Evolutionary conservation across 345 rosid species (phyloP), one percentile per base, ranked within the genome.

Genomic region (Mangifera indica): DNA sequence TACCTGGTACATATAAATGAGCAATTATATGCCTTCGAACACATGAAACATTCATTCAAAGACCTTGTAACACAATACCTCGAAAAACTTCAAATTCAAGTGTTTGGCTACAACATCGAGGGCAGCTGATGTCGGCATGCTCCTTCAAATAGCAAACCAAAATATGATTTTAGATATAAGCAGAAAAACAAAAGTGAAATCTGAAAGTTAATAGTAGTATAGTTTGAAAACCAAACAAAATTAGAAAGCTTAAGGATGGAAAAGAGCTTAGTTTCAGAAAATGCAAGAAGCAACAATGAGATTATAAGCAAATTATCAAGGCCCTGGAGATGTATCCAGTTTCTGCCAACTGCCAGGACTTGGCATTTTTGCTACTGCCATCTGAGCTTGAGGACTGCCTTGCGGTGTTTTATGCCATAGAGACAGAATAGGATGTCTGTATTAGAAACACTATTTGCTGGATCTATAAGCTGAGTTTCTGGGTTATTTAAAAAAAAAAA

Each of bases 111-210:
- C 99, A 65, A 96, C 97, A 81, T 96, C 98, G 70, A 96, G 96
- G 59, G 98, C 99, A 76, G 98, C 97, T 61, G 98, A 93, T 49
- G 99, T 96, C 26, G 99, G 99, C 98, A 96, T 96, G 87, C 98
- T 96, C 99, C 98, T 96, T 77, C 68, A 85, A 76, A 60, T 18
- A 70, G 52, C 24, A 82, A 68, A 64, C n/a, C 21, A 67, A 48
- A 53, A 69, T 1, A 51, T 69, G 46, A 74, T 63, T 59, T 20
- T 10, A 57, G 55, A 61, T 14, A 64, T 15, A 15, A 17, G 42
- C 14, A 66, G 29, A 45, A 60, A 9, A 37, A 37, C 42, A 37
- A 6, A 37, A 29, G 32, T 29, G 3, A 29, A 29, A 29, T 29
- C 32, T 29, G 32, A 29, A 29, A 29, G 2, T 29, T 29, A 29